Evolutionary conservation across 768 basidiomycete species (phyloP), one percentile per base, ranked within the genome.

Genomic region (Mycena vulgaris): DNA sequence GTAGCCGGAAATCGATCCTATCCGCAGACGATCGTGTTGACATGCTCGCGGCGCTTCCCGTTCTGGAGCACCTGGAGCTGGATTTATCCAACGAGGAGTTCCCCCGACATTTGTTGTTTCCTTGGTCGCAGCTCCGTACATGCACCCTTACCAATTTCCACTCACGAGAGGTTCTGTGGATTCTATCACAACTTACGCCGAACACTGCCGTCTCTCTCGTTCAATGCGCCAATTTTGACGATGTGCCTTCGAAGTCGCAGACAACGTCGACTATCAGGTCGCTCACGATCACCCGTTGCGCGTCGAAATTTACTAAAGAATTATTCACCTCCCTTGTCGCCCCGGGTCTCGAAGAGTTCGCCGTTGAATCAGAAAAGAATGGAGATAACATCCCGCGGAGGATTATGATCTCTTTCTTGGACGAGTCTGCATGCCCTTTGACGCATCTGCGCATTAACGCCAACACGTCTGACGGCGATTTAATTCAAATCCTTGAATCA

Each of bases 51-150:
- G 30, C 66, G 0, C 25, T 67, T 31, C 57, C 57, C 10, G 58
- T n/a, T 14, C 16, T 67, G 37, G 21, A 42, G 49, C 2, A 42
- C 17, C 66, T 67, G n/a, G 17, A 5, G 45, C 42, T 65, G 55
- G 17, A 47, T 8, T 4, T 56, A 7, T 4, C 1, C 23, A 28
- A 48, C 42, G 33, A 35, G n/a, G 10, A 23, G 11, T 37, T 65
- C 9, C 45, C 64, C 25, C 19, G 35, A 19, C 28, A 25, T 37
- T 23, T 65, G 16, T 11, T 31, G n/a, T n/a, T 66, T 25, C 56
- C 64, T 19, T 66, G 64, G 64, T 19, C 56, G 23, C 33, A 57
- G 21, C 64, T 58, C 31, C 45, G 45, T 3, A 57, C 17, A 21
- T 66, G 55, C 35, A 31, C 27, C n/a, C 5, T 58, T n/a, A 19